Evolutionary conservation across 225 moss, liverwort and hornwort species (phyloP), one percentile per base, ranked within the genome.

Genomic region (Physcomitrium patens): DNA sequence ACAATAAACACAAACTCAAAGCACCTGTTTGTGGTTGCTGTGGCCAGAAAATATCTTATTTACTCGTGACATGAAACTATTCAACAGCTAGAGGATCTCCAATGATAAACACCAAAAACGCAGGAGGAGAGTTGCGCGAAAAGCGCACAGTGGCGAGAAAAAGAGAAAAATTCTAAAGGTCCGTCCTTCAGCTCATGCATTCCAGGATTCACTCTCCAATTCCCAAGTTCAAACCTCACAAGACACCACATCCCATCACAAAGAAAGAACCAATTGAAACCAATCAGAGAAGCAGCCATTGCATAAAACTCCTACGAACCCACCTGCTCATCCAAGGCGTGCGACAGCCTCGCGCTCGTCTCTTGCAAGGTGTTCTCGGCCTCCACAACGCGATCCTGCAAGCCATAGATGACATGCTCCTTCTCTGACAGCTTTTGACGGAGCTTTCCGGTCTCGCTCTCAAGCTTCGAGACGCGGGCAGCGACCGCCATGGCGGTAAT

Each of bases 401-500:
- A 79, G 10, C 88, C 90, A 56, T 78, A 78, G 9, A 93, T 90
- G 42, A 87, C 1, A 63, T 88, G 89, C 66, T 95, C 95, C 66
- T 93, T 95, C 84, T 95, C 93, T 22, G 90, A 83, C 1, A 95
- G 83, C 82, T 93, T 93, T 51, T 85, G 89, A 48, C 88, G 91
- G 55, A 95, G 88, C 84, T 90, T 93, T 23, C 82, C 89, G 4
- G 85, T 85, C 68, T 93, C 93, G 2, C 73, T 74, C 84, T 95
- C 95, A 56, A 95, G 80, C 84, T 89, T 91, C 20, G 93, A 89
- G 42, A 95, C 80, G 61, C 89, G 91, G 28, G 86, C 88, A 5
- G 86, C 87, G n/a, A 95, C 85, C 52, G 95, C 95, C 95, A 95
- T 93, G 63, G 95, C 89, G 11, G 93, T 95, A 67, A 95, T 93